A percentile compares a stretch with the other conserved stretches of the same genome.
These are phyloP conservation scores for Boletellus sp. DNA, from an alignment of 768 basidiomycete genomes.

Conservation along the genomic window DNA sequence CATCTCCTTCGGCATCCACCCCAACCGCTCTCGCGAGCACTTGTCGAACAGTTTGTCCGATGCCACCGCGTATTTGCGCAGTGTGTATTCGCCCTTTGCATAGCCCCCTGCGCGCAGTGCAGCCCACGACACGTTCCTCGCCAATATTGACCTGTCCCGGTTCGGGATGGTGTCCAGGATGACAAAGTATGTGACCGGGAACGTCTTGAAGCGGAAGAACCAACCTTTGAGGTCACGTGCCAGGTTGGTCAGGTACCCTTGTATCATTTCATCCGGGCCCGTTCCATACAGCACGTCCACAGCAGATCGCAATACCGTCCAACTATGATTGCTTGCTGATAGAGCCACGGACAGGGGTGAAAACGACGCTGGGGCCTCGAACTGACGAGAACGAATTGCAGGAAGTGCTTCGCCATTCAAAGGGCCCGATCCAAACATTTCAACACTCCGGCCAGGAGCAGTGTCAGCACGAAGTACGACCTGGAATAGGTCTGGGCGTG, in stretches of 20 bases:
- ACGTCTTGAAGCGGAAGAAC: slow-evolving; percentile 31
- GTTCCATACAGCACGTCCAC: slow-evolving; percentile 23
- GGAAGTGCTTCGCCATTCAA: slow-evolving; percentile 6
- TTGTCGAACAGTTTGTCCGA: slow-evolving; percentile 16
- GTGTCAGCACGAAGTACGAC: slow-evolving; percentile 30
- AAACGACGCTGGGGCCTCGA: slow-evolving; percentile 21
- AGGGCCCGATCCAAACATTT: slow-evolving; percentile 24
- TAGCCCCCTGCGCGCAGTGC: slow-evolving; percentile 29
- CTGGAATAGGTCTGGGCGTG: slow-evolving; percentile 31
- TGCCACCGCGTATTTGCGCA: slow-evolving; percentile 13
- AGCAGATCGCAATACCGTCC: slow-evolving; percentile 13
- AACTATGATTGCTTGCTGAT: slow-evolving; percentile 1
- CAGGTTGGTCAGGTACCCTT: slow-evolving; percentile 9
- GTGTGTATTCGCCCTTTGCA: slow-evolving; percentile 20
- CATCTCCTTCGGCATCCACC: slow-evolving; percentile 13
- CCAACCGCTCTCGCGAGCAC: slow-evolving; percentile 15
- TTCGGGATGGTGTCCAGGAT: slow-evolving; percentile 22
- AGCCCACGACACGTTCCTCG: slow-evolving; percentile 26
- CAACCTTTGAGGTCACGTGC: neutral
- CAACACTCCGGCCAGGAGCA: slow-evolving; percentile 19
- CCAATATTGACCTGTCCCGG: slow-evolving; percentile 9
- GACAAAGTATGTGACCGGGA: slow-evolving; percentile 33
- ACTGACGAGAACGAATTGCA: slow-evolving; percentile 9
- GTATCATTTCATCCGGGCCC: neutral
- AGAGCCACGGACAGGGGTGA: neutral